A percentile compares a stretch with the other conserved stretches of the same genome.
Evolutionary conservation across 352 stramenopile genomes (phyloP).

Genomic region (Thalassiosira livingstoniorum): DNA sequence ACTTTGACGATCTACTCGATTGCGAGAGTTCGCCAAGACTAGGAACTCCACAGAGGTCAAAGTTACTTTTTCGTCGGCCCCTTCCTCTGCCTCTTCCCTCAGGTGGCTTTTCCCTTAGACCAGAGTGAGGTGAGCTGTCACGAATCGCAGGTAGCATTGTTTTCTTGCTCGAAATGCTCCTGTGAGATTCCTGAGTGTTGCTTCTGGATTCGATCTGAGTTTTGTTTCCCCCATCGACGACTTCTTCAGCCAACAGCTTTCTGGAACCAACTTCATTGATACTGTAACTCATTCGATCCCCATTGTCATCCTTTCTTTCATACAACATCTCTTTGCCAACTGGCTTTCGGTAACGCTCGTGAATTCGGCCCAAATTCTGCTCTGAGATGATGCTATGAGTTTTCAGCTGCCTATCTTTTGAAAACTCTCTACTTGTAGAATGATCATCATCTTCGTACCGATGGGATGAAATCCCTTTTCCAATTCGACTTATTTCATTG

Average conservation of each 20-base stretch:
- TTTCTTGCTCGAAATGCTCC: conserved; percentile 7
- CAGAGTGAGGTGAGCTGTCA: too few relatives aligned
- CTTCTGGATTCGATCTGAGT: not conserved
- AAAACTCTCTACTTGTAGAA: not conserved
- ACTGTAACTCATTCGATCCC: too few relatives aligned
- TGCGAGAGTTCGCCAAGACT: conserved; percentile 31
- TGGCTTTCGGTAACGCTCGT: conserved; percentile 38
- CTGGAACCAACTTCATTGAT: conserved; percentile 14
- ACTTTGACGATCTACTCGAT: conserved; percentile 17
- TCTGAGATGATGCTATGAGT: conserved; percentile 50
- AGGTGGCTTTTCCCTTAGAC: conserved; percentile 25
- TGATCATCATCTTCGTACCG: not conserved
- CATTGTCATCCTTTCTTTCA: conserved; percentile 1
- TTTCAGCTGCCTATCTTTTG: not conserved
- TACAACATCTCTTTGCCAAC: too few relatives aligned
- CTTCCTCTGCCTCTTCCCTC: conserved; percentile 54
- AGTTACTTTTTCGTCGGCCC: conserved; percentile 31
- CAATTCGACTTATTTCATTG: not conserved
- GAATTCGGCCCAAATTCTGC: conserved; percentile 47
- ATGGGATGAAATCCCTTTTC: not conserved
- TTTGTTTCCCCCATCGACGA: too few relatives aligned
- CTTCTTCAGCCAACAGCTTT: too few relatives aligned
- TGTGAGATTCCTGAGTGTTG: not conserved
- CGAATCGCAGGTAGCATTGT: too few relatives aligned
- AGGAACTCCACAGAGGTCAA: conserved; percentile 13